phyloP scores from a whole-genome alignment of 805 yeast species.

The Saccharomycopsis fodiens region DNA sequence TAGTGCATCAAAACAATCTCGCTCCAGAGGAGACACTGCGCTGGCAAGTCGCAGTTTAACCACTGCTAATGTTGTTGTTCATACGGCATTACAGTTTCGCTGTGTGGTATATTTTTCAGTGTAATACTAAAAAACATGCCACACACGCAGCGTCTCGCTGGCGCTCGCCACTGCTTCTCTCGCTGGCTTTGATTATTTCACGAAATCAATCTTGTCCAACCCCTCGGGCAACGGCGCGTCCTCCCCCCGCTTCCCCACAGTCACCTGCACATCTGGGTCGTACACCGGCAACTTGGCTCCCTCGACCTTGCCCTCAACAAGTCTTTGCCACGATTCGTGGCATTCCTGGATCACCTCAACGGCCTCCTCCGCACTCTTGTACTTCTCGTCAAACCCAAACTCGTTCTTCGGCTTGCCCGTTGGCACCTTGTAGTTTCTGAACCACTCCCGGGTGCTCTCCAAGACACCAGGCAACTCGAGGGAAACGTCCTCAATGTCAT shows the following conservation, averaged over 20 bases:
- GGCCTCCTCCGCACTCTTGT: conserved; percentile 51
- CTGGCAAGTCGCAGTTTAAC: too few relatives aligned
- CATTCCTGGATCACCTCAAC: conserved; percentile 55
- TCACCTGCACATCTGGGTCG: neutral
- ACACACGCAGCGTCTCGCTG: too few relatives aligned
- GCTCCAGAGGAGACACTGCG: too few relatives aligned
- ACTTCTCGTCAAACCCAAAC: conserved; percentile 70
- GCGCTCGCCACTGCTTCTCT: too few relatives aligned
- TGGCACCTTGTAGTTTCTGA: conserved; percentile 76
- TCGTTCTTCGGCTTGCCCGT: conserved; percentile 70
- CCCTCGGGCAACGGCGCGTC: neutral
- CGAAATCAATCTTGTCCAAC: neutral
- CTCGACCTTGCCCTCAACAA: conserved; percentile 34
- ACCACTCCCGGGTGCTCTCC: conserved; percentile 67
- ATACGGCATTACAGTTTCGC: too few relatives aligned
- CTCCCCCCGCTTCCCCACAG: neutral
- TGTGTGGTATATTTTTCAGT: too few relatives aligned
- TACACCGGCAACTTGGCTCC: conserved; percentile 20
- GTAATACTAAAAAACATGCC: too few relatives aligned
- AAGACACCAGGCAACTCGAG: conserved; percentile 62
- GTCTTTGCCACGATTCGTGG: conserved; percentile 56
- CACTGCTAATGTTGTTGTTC: too few relatives aligned
- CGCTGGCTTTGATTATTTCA: neutral
- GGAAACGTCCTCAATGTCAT: conserved; percentile 63
- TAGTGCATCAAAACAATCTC: too few relatives aligned